These are phyloP conservation scores for Fusarium sp. DNA, from an alignment of 2,329 filamentous ascomycete genomes.

Conservation along the genomic window DNA sequence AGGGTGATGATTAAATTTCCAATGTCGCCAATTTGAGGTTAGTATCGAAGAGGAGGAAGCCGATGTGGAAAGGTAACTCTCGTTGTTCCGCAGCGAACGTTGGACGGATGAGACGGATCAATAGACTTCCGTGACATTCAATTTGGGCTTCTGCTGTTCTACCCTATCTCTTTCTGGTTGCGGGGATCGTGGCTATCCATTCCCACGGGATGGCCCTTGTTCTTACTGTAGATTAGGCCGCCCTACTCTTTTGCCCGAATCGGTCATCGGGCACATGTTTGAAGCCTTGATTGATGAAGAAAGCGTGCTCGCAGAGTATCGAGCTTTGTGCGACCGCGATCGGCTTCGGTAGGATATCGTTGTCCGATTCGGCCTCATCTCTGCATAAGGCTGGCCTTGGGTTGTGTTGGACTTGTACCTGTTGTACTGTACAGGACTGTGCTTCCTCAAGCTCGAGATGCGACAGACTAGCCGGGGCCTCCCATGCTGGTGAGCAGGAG, in stretches of 20 bases:
- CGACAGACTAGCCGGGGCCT: constrained; percentile 14
- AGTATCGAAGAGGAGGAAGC: background rate
- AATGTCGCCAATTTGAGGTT: background rate
- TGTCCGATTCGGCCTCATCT: constrained; percentile 17
- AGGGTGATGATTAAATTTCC: constrained; percentile 22
- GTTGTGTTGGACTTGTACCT: background rate
- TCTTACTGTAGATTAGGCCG: constrained; percentile 14
- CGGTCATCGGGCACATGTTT: constrained; percentile 2
- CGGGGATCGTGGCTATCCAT: constrained; percentile 33
- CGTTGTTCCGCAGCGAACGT: constrained; percentile 1
- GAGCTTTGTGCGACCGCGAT: constrained; percentile 11
- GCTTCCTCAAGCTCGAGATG: constrained; percentile 7
- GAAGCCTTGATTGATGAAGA: background rate
- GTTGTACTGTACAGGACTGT: background rate
- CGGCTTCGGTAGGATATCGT: constrained; percentile 25
- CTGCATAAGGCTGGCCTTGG: constrained; percentile 21
- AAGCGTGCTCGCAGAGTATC: background rate
- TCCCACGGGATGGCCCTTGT: constrained; percentile 33
- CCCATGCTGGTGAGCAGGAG: constrained; percentile 7
- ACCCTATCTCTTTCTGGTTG: constrained; percentile 12
- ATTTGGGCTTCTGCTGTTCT: background rate
- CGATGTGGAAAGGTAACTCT: constrained; percentile 4
- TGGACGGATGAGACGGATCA: constrained; percentile 13
- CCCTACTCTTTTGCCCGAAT: constrained; percentile 33
- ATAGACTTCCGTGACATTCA: constrained; percentile 2